A percentile compares a stretch with the other conserved stretches of the same genome.
These are phyloP conservation scores for Termitomyces sp. DNA, from an alignment of 768 basidiomycete genomes.

Conservation along the genomic window DNA sequence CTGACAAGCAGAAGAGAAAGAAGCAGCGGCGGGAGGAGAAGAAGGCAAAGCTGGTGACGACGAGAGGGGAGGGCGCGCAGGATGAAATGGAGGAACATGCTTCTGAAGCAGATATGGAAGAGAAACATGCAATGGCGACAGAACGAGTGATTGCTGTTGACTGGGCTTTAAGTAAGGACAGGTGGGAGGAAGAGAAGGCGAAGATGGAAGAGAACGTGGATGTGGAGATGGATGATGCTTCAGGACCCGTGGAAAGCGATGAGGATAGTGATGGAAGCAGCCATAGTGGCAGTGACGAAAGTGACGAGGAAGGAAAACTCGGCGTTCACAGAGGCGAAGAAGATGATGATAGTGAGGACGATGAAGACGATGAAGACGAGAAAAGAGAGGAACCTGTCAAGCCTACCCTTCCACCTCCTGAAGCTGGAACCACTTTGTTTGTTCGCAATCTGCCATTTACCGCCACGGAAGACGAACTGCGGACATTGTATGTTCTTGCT, in stretches of 20 bases:
- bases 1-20: slow-evolving; percentile 67
- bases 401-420: slow-evolving; percentile 76
- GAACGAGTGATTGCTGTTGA: slow-evolving; percentile 86
- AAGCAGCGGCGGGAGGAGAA: slow-evolving; percentile 56
- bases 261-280: slow-evolving; percentile 26
- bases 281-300: slow-evolving; percentile 34
- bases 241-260: slow-evolving; percentile 26
- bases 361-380: slow-evolving; percentile 26
- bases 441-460: slow-evolving; percentile 91
- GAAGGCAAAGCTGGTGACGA: slow-evolving; percentile 36
- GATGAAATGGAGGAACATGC: slow-evolving; percentile 31
- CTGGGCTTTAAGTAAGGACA: slow-evolving; percentile 94
- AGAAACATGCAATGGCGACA: slow-evolving; percentile 32
- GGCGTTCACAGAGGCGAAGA: slow-evolving; percentile 43
- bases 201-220: slow-evolving; percentile 44
- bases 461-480: slow-evolving; percentile 90
- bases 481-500: slow-evolving; percentile 60
- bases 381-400: slow-evolving; percentile 47
- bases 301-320: slow-evolving; percentile 38
- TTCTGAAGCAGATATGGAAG: slow-evolving; percentile 28
- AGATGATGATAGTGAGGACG: slow-evolving; percentile 38
- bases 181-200: slow-evolving; percentile 80
- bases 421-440: slow-evolving; percentile 89
- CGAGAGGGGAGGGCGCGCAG: slow-evolving; percentile 32
- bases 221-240: slow-evolving; percentile 33